Evolutionary conservation across 1,139 yeast genomes (phyloP).

Genomic region (Lodderomyces theae): DNA sequence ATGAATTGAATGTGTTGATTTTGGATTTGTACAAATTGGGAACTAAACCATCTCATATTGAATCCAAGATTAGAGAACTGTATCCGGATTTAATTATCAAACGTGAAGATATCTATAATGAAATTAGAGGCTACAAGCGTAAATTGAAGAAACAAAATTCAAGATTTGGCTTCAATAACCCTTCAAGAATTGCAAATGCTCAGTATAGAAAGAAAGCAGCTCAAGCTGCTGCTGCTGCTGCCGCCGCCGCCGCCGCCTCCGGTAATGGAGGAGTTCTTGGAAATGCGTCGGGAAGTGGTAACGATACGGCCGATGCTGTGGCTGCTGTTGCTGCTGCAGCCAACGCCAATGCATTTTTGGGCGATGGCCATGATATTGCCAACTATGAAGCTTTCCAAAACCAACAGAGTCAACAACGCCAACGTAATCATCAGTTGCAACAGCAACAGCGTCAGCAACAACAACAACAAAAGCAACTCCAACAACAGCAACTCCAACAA

Average conservation of each 20-base stretch:
- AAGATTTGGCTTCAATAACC: constrained; percentile 20
- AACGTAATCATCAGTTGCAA: constrained; percentile 18
- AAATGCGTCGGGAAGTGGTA: constrained; percentile 2
- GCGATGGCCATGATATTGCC: constrained; percentile 23
- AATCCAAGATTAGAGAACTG: constrained; percentile 50
- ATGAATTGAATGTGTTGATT: constrained; percentile 51
- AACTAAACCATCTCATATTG: constrained; percentile 58
- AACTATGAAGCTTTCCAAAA: constrained; percentile 4
- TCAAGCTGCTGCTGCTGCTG: constrained; percentile 14
- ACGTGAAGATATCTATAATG: constrained; percentile 58
- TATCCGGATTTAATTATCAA: constrained; percentile 56
- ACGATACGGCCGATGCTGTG: constrained; percentile 12
- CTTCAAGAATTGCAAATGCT: constrained; percentile 21
- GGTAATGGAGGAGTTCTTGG: constrained; percentile 3
- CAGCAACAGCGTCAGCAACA: constrained; percentile 9
- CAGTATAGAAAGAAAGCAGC: constrained; percentile 14
- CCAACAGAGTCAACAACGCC: constrained; percentile 14
- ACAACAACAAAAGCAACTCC: constrained; percentile 19
- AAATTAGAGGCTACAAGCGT: constrained; percentile 56
- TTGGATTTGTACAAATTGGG: constrained; percentile 54
- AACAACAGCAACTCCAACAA: constrained; percentile 11
- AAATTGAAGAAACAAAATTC: constrained; percentile 44
- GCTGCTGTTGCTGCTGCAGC: constrained; percentile 20
- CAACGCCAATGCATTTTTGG: constrained; percentile 33
- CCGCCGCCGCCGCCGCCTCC: constrained; percentile 14